Base-by-base conservation (phyloP, 1,139 yeast genomes). In the Protomyces gravidus region DNA sequence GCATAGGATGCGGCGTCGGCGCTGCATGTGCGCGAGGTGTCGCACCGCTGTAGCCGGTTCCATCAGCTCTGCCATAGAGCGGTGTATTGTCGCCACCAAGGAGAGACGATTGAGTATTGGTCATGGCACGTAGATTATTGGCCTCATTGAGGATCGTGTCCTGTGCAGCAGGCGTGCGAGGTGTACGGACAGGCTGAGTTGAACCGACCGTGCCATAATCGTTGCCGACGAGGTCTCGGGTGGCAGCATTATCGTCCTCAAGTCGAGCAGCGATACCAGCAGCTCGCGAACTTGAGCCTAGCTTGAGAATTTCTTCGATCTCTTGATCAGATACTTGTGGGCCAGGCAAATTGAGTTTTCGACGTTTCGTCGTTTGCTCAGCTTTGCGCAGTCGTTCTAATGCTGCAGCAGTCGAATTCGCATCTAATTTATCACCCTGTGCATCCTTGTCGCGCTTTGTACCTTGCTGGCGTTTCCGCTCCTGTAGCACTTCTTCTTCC, bases 341-440 rank as follows among this genome's bases (percentile, higher is more conserved):
- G 1, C 73, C 77, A 1, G 89, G 83, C 13, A 86, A 72, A 3
- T 74, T 76, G 25, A 85, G 71, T 63, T 79, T 80, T 13, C 85
- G 74, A 62, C 82, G 78, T 66, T 85, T 82, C 55, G 73, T 65
- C 19, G 70, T 66, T 53, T 75, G 76, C 11, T 75, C 76, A 59
- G 76, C 73, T 11, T 72, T 70, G 23, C 71, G 72, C 46, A 72
- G 49, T 48, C 67, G 64, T 13, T 69, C 68, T 27, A 72, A 61
- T 7, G 72, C 61, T 27, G 73, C 77, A 0, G 79, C 78, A 0
- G 78, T 73, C 2, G 75, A 76, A 5, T 65, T 67, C 1, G 72
- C 39, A 45, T 45, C 48, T 13, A 55, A 32, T 25, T 50, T 68
- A 5, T 30, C 36, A 42, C 67, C 68, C 9, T 65, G 63, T 40